Conservation (phyloP, 2,329 filamentous ascomycete genomes). For the Pochonia chlamydosporia region DNA sequence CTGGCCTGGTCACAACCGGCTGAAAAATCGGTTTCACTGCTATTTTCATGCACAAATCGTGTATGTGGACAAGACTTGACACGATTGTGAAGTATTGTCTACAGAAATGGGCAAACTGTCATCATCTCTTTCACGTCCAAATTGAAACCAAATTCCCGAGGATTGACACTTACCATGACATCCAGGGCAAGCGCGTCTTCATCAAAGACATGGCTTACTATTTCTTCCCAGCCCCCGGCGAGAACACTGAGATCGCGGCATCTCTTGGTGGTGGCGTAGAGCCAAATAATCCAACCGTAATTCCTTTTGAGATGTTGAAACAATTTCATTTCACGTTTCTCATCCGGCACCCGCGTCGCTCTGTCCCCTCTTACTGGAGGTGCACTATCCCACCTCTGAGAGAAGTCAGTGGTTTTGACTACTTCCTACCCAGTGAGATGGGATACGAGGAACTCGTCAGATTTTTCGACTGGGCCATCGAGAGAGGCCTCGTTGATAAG, state of each 20-base stretch:
- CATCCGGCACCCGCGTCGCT: constrained; percentile 88
- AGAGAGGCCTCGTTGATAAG: constrained; percentile 64
- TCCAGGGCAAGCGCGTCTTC: constrained; percentile 82
- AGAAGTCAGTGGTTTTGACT: constrained; percentile 73
- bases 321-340: constrained; percentile 93
- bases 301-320: constrained; percentile 68
- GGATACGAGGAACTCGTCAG: constrained; percentile 84
- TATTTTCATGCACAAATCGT: too few relatives aligned
- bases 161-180: constrained; percentile 5
- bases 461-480: constrained; percentile 78
- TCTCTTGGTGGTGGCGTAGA: constrained; percentile 67
- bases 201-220: constrained; percentile 99
- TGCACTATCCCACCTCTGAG: constrained; percentile 87
- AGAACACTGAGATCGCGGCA: constrained; percentile 65
- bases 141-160: neutral
- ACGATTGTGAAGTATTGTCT: too few relatives aligned
- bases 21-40: too few relatives aligned
- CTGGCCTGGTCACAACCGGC: too few relatives aligned
- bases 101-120: neutral
- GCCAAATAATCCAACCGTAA: constrained; percentile 74
- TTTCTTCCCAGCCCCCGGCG: constrained; percentile 66
- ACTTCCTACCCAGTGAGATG: constrained; percentile 83
- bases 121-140: neutral
- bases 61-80: too few relatives aligned
- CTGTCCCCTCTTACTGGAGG: constrained; percentile 90